Base-by-base conservation (phyloP, 805 yeast species). In the Torulaspora franciscae region DNA sequence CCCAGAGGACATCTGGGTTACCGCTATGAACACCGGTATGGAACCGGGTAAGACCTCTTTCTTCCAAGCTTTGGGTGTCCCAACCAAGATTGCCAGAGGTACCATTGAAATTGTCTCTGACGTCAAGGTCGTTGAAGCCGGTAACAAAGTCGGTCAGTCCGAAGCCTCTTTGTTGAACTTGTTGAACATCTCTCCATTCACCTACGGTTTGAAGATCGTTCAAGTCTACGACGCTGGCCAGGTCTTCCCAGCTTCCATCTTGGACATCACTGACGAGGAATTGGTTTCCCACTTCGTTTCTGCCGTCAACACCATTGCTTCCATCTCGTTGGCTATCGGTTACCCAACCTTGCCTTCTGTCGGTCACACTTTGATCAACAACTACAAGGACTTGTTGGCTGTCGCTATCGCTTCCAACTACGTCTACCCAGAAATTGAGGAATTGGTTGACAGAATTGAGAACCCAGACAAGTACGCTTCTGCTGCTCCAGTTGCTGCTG, bases 1-100 rank as follows among this genome's bases (percentile, higher is more conserved):
- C 68, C 98, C 98, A 74, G 84, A 73, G 73, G 97, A 91, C 70
- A 98, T 93, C 68, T 88, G 82, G 84, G 85, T 93, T 63, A 95
- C 95, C 72, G 98, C 98, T 66, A 95, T 95, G 76, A 93, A 93
- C 96, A 93, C 99, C 65, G 97, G 98, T 85, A 90, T 93, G 95
- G 99, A 93, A 80, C 99, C 99, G 76, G 98, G 98, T 85, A 93
- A 93, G 88, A 93, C 99, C 70, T 93, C 99, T 72, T 93, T 93
- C 95, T 93, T 93, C 98, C 99, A 93, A 83, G 99, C 99, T 71
- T 83, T 93, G 69, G 98, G 98, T 87, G 96, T 93, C 68, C 99
- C 99, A 83, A 93, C 99, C 87, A 93, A 93, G 95, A 93, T 93
- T 89, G 93, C 96, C 76, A 90, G 99, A 86, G 99, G 99, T 93